Evolutionary conservation across 805 yeast genomes (phyloP).

Genomic region (Metschnikowia drakensbergensis): DNA sequence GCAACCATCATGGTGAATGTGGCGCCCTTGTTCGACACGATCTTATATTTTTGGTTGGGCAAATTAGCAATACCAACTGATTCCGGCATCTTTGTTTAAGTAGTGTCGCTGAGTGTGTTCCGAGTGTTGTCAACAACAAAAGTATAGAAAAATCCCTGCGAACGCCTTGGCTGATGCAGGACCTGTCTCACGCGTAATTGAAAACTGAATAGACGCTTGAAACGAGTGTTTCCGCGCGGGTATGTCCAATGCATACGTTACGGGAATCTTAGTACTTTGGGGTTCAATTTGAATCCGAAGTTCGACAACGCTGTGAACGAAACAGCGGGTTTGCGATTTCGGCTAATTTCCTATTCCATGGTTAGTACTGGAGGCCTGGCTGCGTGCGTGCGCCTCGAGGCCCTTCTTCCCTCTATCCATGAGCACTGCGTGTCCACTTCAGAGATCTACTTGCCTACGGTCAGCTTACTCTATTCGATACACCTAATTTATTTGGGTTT

Average conservation of each 20-base stretch:
- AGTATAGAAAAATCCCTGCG: slow-evolving; percentile 6
- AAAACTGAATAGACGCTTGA: background rate
- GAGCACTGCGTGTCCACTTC: background rate
- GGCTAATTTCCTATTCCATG: too few species aligned
- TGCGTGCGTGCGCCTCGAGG: background rate
- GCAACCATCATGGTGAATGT: slow-evolving; percentile 79
- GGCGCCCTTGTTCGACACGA: slow-evolving; percentile 71
- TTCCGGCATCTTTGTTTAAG: slow-evolving; percentile 39
- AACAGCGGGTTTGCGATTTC: too few species aligned
- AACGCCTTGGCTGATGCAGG: slow-evolving; percentile 3
- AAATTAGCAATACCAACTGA: slow-evolving; percentile 68
- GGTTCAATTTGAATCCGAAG: too few species aligned
- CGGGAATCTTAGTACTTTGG: background rate
- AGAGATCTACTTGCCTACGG: background rate
- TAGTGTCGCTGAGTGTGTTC: background rate
- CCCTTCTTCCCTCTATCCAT: background rate
- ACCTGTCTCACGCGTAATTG: slow-evolving; percentile 2
- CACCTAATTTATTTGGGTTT: slow-evolving; percentile 3
- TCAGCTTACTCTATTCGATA: background rate
- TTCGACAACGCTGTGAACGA: too few species aligned
- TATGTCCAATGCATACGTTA: background rate
- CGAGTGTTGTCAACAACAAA: slow-evolving; percentile 5
- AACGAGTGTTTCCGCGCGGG: background rate
- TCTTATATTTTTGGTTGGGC: slow-evolving; percentile 75
- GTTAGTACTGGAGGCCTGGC: too few species aligned